Conservation (phyloP, 345 rosid species). For the Pistacia atlantica region DNA sequence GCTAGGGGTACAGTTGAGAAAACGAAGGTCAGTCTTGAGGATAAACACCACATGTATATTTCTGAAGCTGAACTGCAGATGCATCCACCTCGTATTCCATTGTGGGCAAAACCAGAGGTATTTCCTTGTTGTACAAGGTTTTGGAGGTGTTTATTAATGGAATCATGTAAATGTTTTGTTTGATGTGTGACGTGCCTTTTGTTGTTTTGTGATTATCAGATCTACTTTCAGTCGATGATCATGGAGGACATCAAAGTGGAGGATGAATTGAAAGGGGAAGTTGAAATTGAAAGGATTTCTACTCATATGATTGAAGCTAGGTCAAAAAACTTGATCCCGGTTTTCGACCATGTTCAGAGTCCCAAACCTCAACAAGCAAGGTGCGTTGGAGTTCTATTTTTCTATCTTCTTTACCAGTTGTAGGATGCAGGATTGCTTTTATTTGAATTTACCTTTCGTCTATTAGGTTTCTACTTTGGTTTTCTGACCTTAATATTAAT, state of each 20-base stretch:
- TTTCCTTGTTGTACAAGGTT: conserved; percentile 9
- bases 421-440: neutral
- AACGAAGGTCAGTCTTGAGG: conserved; percentile 40
- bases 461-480: neutral
- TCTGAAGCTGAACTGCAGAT: conserved; percentile 83
- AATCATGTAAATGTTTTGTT: neutral
- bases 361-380: conserved; percentile 50
- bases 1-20: conserved; percentile 31
- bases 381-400: conserved; percentile 26
- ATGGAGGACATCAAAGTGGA: conserved; percentile 28
- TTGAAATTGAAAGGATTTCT: conserved; percentile 67
- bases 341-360: conserved; percentile 51
- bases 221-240: conserved; percentile 58
- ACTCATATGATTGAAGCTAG: conserved; percentile 64
- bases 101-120: conserved; percentile 86
- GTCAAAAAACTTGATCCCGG: conserved; percentile 69
- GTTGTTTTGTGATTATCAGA: conserved; percentile 45
- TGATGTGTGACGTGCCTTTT: conserved; percentile 5
- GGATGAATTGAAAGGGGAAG: conserved; percentile 56
- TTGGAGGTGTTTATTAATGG: conserved; percentile 5
- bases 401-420: neutral
- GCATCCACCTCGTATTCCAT: conserved; percentile 49
- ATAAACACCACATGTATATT: conserved; percentile 67
- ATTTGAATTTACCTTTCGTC: neutral
- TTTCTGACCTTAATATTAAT: neutral